Percentiles rank a stretch among this genome's conserved stretches.
These are phyloP conservation scores for Pittosporum tobira DNA, from an alignment of 129 eudicot species.

Conservation along the genomic window DNA sequence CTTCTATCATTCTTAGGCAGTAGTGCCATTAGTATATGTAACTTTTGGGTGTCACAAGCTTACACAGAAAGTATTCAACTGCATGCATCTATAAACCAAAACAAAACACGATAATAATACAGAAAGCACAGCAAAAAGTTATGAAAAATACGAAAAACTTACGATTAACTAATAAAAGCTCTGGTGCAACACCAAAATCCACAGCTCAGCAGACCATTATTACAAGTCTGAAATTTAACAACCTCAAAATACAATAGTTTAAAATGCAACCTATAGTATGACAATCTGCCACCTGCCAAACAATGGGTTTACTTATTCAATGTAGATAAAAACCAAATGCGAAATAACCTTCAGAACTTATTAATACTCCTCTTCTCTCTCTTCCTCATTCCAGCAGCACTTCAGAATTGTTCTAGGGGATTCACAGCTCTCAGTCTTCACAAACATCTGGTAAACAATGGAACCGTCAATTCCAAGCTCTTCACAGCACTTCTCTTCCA, in stretches of 20 bases:
- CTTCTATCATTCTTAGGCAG: no score
- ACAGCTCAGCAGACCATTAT: background rate
- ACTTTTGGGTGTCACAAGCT: no score
- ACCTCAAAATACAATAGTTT: background rate
- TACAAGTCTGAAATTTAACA: background rate
- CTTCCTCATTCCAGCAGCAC: conserved; percentile 29
- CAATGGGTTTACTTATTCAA: conserved; percentile 4
- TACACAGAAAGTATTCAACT: no score
- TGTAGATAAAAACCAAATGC: background rate
- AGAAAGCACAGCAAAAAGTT: no score
- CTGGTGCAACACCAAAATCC: background rate
- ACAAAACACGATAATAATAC: no score
- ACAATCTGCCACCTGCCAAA: conserved; percentile 8
- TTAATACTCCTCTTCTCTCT: conserved; percentile 24
- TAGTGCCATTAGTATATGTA: no score
- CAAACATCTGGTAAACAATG: conserved; percentile 33
- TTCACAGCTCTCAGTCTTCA: conserved; percentile 15
- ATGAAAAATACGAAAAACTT: no score
- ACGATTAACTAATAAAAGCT: background rate
- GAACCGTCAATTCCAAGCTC: conserved; percentile 38
- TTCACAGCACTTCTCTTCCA: conserved; percentile 21
- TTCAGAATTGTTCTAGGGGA: conserved; percentile 37
- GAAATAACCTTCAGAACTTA: background rate
- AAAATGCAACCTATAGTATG: background rate
- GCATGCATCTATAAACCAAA: no score